These are phyloP conservation scores for Hyparrhenia diplandra DNA, from an alignment of 176 grass and related monocot species.

Conservation along the genomic window DNA sequence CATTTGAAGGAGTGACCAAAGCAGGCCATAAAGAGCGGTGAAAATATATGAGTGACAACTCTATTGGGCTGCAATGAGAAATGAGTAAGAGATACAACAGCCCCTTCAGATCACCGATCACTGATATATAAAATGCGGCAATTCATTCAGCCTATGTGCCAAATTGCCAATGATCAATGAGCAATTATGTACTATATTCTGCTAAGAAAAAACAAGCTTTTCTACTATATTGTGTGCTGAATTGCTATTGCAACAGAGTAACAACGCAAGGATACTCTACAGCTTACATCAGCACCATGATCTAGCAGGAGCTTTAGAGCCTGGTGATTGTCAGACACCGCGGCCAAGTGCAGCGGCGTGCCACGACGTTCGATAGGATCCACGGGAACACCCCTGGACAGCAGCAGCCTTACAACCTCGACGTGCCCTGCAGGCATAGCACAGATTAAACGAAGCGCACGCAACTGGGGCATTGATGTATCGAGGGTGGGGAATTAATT, in stretches of 20 bases:
- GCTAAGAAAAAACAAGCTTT: too few species aligned
- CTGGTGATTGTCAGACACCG: not conserved
- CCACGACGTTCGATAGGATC: conserved; percentile 11
- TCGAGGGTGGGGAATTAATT: not conserved
- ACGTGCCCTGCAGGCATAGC: conserved; percentile 4
- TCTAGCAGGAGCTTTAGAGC: conserved; percentile 35
- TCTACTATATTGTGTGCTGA: not conserved
- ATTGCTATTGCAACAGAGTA: not conserved
- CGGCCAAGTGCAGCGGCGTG: conserved; percentile 39
- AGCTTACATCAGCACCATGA: conserved; percentile 42
- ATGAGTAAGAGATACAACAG: not conserved
- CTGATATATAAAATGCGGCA: not conserved
- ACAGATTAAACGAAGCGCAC: too few species aligned
- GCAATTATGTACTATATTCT: not conserved
- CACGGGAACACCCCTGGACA: conserved; percentile 33
- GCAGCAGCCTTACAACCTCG: conserved; percentile 18
- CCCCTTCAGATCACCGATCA: not conserved
- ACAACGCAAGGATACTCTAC: not conserved
- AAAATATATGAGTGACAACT: conserved; percentile 5
- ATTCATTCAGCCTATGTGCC: too few species aligned
- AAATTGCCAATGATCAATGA: not conserved
- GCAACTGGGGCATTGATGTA: too few species aligned
- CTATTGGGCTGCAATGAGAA: conserved; percentile 25
- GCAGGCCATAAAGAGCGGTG: conserved; percentile 26
- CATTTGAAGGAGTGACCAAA: conserved; percentile 18